Conservation (phyloP, 2,329 filamentous ascomycete genomes). For the Akanthomyces uredinophilus region DNA sequence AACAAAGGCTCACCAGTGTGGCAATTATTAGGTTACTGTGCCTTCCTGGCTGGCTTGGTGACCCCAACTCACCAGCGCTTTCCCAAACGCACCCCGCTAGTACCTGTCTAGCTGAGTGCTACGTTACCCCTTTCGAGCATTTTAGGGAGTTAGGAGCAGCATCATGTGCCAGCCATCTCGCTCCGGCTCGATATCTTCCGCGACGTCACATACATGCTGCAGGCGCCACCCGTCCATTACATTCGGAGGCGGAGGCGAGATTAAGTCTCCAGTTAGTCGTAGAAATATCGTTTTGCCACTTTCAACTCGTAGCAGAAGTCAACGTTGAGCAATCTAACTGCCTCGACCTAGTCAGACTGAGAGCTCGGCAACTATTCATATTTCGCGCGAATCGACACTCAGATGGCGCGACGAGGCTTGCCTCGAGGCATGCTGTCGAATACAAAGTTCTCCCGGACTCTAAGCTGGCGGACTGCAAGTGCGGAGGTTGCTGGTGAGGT, state of each 20-base stretch:
- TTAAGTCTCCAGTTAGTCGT: background rate
- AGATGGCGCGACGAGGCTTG: too few relatives aligned
- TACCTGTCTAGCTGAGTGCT: background rate
- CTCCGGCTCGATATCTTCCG: background rate
- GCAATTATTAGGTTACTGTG: background rate
- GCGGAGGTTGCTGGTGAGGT: too few relatives aligned
- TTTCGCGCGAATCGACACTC: too few relatives aligned
- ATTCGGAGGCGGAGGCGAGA: background rate
- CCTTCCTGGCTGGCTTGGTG: background rate
- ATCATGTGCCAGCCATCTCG: background rate
- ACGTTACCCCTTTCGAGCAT: constrained; percentile 1
- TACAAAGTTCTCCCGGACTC: too few relatives aligned
- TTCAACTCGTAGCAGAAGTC: background rate
- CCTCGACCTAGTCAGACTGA: too few relatives aligned
- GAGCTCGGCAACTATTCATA: too few relatives aligned
- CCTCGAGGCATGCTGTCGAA: too few relatives aligned
- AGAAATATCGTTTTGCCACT: background rate
- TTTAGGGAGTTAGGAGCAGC: background rate
- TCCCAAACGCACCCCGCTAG: background rate
- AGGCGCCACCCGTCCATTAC: background rate
- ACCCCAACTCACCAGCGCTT: background rate
- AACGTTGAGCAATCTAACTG: too few relatives aligned
- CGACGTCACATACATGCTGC: constrained; percentile 12
- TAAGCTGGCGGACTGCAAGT: too few relatives aligned
- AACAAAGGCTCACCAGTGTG: background rate